Percentiles rank a stretch among this genome's conserved stretches.
These are phyloP conservation scores for Medicago truncatula DNA, from an alignment of 306 rosid species.

Conservation along the genomic window MtrunA17r5.0-ANR NC_053049.1:34380501-34381000, in stretches of 20 bases:
- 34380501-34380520: conserved; percentile 77
- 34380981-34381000: conserved; percentile 75
- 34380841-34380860: conserved; percentile 58
- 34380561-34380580: conserved; percentile 77
- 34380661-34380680: conserved; percentile 75
- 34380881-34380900: conserved; percentile 79
- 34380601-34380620: conserved; percentile 73
- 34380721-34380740: conserved; percentile 59
- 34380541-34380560: conserved; percentile 73
- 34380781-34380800: conserved; percentile 51
- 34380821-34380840: conserved; percentile 64
- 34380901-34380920: conserved; percentile 68
- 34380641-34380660: conserved; percentile 68
- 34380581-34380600: conserved; percentile 67
- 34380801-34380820: conserved; percentile 56
- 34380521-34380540: conserved; percentile 50
- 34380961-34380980: conserved; percentile 74
- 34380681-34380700: conserved; percentile 57
- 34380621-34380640: conserved; percentile 53
- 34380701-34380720: conserved; percentile 67
- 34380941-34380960: conserved; percentile 65
- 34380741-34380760: conserved; percentile 59
- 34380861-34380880: conserved; percentile 69
- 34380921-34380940: conserved; percentile 69
- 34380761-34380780: conserved; percentile 65